A percentile compares a stretch with the other conserved stretches of the same genome.
phyloP scores from a whole-genome alignment of 306 rosid species.

The Vicia villosa region DNA sequence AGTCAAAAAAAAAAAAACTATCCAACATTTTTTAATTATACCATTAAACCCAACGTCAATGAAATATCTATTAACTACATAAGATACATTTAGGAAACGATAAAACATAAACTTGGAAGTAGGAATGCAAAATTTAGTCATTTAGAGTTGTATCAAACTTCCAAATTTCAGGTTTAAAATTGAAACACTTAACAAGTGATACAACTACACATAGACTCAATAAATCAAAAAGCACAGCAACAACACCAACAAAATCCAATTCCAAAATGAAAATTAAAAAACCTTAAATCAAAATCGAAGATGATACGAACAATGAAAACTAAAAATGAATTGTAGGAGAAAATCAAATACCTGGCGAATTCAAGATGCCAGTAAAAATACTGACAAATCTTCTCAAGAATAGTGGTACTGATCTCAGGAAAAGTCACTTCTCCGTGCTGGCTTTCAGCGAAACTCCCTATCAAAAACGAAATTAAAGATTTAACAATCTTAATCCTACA shows the following conservation, averaged over 20 bases:
- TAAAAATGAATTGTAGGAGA: not conserved
- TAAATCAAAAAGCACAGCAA: not conserved
- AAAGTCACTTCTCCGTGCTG: slow-evolving; percentile 85
- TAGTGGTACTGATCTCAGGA: slow-evolving; percentile 94
- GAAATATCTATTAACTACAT: not conserved
- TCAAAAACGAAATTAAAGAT: not conserved
- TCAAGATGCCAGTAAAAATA: slow-evolving; percentile 96
- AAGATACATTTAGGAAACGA: not conserved
- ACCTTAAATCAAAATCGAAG: not conserved
- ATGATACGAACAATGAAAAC: not conserved
- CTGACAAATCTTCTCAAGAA: slow-evolving; percentile 98
- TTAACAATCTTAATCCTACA: not conserved
- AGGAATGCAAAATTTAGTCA: not conserved
- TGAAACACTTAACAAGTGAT: not conserved
- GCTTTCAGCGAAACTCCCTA: slow-evolving; percentile 89
- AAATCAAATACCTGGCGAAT: slow-evolving; percentile 73
- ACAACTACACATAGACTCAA: not conserved
- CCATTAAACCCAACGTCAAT: not conserved
- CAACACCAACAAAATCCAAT: not conserved
- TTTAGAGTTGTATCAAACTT: not conserved
- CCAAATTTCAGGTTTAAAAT: not conserved
- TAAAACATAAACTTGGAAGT: not conserved
- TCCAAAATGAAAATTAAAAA: not conserved
- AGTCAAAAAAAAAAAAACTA: slow-evolving; percentile 1
- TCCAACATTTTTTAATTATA: not conserved